These are phyloP conservation scores for Seiridium cupressi DNA, from an alignment of 2,329 filamentous ascomycete genomes.

Conservation along the genomic window DNA sequence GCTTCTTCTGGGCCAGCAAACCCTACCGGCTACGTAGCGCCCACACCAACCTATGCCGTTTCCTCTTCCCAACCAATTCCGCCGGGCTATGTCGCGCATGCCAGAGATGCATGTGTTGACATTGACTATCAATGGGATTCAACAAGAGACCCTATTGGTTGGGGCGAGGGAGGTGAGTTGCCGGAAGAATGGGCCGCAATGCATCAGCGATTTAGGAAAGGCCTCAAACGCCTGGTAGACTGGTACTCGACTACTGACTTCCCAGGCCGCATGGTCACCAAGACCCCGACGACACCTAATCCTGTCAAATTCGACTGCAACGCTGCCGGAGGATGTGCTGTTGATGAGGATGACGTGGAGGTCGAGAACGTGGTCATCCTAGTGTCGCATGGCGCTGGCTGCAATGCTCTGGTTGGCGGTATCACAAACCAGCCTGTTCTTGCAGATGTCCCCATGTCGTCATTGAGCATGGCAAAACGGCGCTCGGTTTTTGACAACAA, in stretches of 20 bases:
- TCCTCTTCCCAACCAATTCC: constrained; percentile 81
- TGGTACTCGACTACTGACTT: constrained; percentile 70
- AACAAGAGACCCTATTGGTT: constrained; percentile 72
- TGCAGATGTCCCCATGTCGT: constrained; percentile 85
- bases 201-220: constrained; percentile 84
- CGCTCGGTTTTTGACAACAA: constrained; percentile 45
- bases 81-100: constrained; percentile 83
- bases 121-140: constrained; percentile 98
- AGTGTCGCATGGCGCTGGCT: constrained; percentile 92
- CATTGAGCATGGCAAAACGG: constrained; percentile 81
- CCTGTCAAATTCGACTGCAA: constrained; percentile 11
- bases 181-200: constrained; percentile 96
- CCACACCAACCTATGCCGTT: constrained; percentile 79
- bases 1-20: constrained; percentile 4
- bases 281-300: constrained; percentile 27
- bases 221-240: constrained; percentile 73
- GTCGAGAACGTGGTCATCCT: constrained; percentile 79
- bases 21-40: constrained; percentile 63
- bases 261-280: constrained; percentile 51
- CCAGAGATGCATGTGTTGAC: constrained; percentile 78
- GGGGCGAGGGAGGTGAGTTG: constrained; percentile 84
- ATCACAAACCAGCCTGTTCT: constrained; percentile 89
- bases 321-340: constrained; percentile 30
- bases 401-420: constrained; percentile 91
- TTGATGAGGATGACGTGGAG: constrained; percentile 53